Percentiles rank a stretch among this genome's conserved stretches.
phyloP scores from a whole-genome alignment of 805 yeast genomes.

The Deakozyma indianensis region DNA sequence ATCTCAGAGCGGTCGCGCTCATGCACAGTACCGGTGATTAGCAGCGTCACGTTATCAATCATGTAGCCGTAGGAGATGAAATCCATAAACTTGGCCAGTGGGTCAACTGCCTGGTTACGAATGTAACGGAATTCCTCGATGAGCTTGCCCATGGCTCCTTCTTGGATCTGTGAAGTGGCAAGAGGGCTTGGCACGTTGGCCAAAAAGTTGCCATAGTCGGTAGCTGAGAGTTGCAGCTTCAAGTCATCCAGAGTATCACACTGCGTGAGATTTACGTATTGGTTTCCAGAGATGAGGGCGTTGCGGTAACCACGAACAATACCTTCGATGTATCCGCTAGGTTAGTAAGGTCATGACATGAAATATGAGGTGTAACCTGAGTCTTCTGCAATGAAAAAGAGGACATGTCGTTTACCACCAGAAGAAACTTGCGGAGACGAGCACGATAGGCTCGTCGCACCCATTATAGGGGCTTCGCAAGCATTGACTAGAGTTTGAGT shows the following conservation, averaged over 20 bases:
- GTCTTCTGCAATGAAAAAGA: too few relatives aligned
- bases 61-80: constrained; percentile 90
- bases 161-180: constrained; percentile 77
- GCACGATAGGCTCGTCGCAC: too few relatives aligned
- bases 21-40: constrained; percentile 95
- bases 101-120: constrained; percentile 70
- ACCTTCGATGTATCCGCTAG: constrained; percentile 78
- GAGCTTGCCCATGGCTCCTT: constrained; percentile 56
- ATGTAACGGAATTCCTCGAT: constrained; percentile 77
- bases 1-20: constrained; percentile 85
- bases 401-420: too few relatives aligned
- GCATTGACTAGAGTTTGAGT: too few relatives aligned
- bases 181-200: constrained; percentile 72
- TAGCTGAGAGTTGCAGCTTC: constrained; percentile 84
- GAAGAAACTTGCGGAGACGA: too few relatives aligned
- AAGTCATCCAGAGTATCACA: constrained; percentile 92
- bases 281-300: constrained; percentile 62
- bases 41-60: constrained; percentile 93
- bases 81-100: constrained; percentile 72
- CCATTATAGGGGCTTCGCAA: too few relatives aligned
- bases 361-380: too few relatives aligned
- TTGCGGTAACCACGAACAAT: constrained; percentile 88
- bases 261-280: constrained; percentile 85
- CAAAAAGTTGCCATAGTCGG: constrained; percentile 88
- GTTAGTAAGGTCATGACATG: constrained; percentile 1